phyloP scores from a whole-genome alignment of 1,284 basidiomycete genomes.

The Ganoderma meredithae region DNA sequence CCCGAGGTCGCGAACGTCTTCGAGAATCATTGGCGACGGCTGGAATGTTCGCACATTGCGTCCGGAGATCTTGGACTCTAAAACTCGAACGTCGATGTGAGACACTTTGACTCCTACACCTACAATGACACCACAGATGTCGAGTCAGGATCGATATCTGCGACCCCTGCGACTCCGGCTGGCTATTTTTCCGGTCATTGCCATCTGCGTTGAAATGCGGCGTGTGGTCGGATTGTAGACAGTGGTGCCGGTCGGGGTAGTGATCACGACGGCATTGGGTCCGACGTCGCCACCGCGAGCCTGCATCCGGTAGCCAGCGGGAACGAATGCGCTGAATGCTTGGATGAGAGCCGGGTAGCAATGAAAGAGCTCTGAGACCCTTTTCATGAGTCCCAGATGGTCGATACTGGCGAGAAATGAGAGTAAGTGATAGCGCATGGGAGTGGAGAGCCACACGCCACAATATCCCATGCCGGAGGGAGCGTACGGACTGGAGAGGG shows the following conservation, averaged over 20 bases:
- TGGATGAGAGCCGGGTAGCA: conserved; percentile 93
- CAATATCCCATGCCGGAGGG: no score
- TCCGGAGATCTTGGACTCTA: conserved; percentile 89
- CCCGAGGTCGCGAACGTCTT: conserved; percentile 84
- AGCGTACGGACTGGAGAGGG: no score
- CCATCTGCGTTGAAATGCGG: conserved; percentile 26
- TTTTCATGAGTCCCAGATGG: conserved; percentile 95
- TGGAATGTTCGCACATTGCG: conserved; percentile 83
- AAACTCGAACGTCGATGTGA: conserved; percentile 23
- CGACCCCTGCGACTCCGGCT: background rate
- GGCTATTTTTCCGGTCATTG: conserved; percentile 4
- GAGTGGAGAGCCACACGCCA: background rate
- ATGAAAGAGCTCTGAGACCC: conserved; percentile 92
- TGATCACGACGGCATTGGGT: conserved; percentile 82
- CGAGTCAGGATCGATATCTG: conserved; percentile 13
- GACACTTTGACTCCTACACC: conserved; percentile 10
- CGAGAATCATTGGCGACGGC: conserved; percentile 79
- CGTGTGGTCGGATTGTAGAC: conserved; percentile 38
- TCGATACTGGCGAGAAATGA: conserved; percentile 73
- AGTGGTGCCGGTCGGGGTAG: conserved; percentile 79
- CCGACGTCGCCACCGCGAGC: conserved; percentile 60
- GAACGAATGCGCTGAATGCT: conserved; percentile 98
- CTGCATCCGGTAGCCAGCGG: conserved; percentile 94
- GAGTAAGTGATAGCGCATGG: background rate
- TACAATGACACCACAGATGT: conserved; percentile 15